Percentiles rank a stretch among this genome's conserved stretches.
phyloP scores from a whole-genome alignment of 495 filamentous ascomycete species.

The Tetracladium setigerum region DNA sequence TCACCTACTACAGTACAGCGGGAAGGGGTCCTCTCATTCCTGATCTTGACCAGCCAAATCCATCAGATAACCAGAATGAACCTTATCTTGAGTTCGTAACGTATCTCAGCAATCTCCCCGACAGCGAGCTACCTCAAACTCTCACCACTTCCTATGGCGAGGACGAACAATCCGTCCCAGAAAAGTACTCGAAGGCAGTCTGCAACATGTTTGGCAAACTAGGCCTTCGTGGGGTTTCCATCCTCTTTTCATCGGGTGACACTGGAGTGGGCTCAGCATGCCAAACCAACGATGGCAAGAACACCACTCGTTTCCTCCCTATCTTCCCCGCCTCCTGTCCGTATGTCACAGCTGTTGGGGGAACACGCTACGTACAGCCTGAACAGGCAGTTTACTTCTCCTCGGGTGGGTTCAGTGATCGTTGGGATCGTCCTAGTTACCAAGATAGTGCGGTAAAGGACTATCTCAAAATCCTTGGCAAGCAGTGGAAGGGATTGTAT shows the following conservation, averaged over 20 bases:
- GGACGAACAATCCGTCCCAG: slow-evolving; percentile 55
- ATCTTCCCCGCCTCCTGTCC: slow-evolving; percentile 75
- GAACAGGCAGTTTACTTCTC: slow-evolving; percentile 50
- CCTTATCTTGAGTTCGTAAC: slow-evolving; percentile 77
- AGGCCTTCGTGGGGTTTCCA: slow-evolving; percentile 61
- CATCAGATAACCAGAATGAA: slow-evolving; percentile 51
- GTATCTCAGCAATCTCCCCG: slow-evolving; percentile 51
- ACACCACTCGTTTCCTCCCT: slow-evolving; percentile 53
- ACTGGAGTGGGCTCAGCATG: slow-evolving; percentile 56
- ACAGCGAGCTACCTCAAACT: slow-evolving; percentile 57
- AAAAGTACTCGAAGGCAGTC: slow-evolving; percentile 51
- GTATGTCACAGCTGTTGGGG: slow-evolving; percentile 72
- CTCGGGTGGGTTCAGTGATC: slow-evolving; percentile 64
- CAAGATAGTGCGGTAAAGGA: slow-evolving; percentile 48
- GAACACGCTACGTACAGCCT: slow-evolving; percentile 47
- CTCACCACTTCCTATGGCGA: slow-evolving; percentile 72
- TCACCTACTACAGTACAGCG: slow-evolving; percentile 57
- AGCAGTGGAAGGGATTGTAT: slow-evolving; percentile 38
- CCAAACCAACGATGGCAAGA: slow-evolving; percentile 56
- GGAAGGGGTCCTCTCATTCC: slow-evolving; percentile 52
- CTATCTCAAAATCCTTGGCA: slow-evolving; percentile 45
- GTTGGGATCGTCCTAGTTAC: slow-evolving; percentile 57
- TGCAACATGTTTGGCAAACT: slow-evolving; percentile 70
- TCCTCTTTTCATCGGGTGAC: slow-evolving; percentile 72
- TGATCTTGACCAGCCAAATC: slow-evolving; percentile 37